Percentiles rank a stretch among this genome's conserved stretches.
Evolutionary conservation across 2,329 filamentous ascomycete species (phyloP).

Genomic region (Bipolaris gigantea): DNA sequence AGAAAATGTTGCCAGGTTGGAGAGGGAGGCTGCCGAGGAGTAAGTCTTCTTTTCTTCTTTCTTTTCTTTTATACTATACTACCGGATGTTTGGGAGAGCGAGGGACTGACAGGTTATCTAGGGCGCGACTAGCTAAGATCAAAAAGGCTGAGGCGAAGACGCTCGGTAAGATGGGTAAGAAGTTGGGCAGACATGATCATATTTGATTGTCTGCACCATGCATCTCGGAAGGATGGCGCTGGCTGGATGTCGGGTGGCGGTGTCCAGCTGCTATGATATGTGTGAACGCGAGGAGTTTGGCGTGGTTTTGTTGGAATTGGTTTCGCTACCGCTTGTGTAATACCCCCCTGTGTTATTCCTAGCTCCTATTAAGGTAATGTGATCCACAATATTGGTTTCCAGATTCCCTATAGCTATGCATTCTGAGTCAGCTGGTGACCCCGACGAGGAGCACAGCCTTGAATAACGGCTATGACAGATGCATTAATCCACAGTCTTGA

Average conservation of each 20-base stretch:
- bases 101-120: neutral
- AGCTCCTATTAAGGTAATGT: neutral
- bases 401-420: too few species aligned
- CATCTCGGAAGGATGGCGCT: neutral
- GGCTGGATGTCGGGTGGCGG: neutral
- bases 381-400: neutral
- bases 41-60: conserved; percentile 2
- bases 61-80: neutral
- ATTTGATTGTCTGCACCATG: neutral
- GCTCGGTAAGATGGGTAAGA: conserved; percentile 68
- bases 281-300: neutral
- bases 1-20: conserved; percentile 64
- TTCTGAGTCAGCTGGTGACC: too few species aligned
- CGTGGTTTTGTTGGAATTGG: neutral
- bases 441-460: too few species aligned
- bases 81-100: neutral
- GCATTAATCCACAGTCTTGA: neutral
- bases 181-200: conserved; percentile 54
- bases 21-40: conserved; percentile 60
- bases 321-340: neutral
- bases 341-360: neutral
- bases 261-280: neutral
- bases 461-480: too few species aligned
- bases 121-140: conserved; percentile 62
- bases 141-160: conserved; percentile 68